These are phyloP conservation scores for Talaromyces adpressus DNA, from an alignment of 495 filamentous ascomycete genomes.

Conservation along the genomic window DNA sequence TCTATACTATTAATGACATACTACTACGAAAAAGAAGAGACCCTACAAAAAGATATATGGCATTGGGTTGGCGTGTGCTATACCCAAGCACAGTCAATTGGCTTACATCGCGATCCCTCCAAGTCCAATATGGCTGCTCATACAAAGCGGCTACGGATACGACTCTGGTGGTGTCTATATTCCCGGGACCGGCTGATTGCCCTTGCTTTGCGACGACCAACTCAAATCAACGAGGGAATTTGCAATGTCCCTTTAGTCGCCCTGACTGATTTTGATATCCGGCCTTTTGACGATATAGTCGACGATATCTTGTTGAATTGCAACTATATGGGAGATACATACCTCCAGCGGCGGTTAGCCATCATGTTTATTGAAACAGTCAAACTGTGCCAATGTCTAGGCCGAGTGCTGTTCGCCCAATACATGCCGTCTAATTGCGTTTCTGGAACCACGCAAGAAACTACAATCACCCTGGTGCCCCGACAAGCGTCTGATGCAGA, in stretches of 20 bases:
- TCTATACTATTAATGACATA: constrained; percentile 77
- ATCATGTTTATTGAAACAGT: constrained; percentile 83
- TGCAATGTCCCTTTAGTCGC: constrained; percentile 79
- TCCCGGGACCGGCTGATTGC: constrained; percentile 86
- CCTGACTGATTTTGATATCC: constrained; percentile 71
- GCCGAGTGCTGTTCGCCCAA: constrained; percentile 71
- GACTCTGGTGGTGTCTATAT: constrained; percentile 88
- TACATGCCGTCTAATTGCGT: constrained; percentile 62
- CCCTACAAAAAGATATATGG: constrained; percentile 77
- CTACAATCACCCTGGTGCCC: constrained; percentile 78
- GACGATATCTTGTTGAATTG: constrained; percentile 25
- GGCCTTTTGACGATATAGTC: constrained; percentile 45
- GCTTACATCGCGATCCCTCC: constrained; percentile 67
- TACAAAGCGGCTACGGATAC: constrained; percentile 62
- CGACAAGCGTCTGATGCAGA: constrained; percentile 65
- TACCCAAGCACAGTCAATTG: constrained; percentile 73
- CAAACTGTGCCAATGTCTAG: constrained; percentile 76
- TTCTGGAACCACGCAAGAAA: constrained; percentile 57
- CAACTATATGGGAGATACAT: constrained; percentile 31
- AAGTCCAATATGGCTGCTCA: constrained; percentile 55
- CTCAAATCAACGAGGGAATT: constrained; percentile 78
- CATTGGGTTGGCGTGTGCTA: constrained; percentile 84
- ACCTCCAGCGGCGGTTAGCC: constrained; percentile 63
- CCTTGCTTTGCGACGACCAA: constrained; percentile 76
- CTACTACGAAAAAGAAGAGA: constrained; percentile 63